Evolutionary conservation across 2,329 filamentous ascomycete genomes (phyloP).

Genomic region (Aspergillus felis): DNA sequence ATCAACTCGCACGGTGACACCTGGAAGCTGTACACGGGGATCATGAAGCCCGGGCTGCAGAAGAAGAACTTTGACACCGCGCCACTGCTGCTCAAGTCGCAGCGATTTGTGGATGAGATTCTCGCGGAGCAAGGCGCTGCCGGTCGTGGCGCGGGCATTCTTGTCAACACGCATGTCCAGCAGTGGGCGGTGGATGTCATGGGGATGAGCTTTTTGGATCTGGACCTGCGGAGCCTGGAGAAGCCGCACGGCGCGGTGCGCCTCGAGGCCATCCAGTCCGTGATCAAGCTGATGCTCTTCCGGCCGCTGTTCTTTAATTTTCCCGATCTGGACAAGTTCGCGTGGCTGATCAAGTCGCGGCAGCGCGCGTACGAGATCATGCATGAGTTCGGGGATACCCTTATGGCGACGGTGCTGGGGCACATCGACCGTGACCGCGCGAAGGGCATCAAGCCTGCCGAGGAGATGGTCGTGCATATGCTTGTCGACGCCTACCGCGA

Average conservation of each 20-base stretch:
- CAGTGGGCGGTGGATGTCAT: constrained; percentile 25
- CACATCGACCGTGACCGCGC: neutral
- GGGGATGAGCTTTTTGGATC: constrained; percentile 22
- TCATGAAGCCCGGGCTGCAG: constrained; percentile 7
- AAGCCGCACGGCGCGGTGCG: constrained; percentile 15
- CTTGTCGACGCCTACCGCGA: constrained; percentile 19
- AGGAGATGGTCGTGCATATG: constrained; percentile 20
- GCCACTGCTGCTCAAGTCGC: constrained; percentile 20
- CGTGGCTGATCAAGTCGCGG: constrained; percentile 17
- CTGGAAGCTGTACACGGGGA: neutral
- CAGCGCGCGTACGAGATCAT: constrained; percentile 19
- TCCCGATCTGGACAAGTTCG: constrained; percentile 22
- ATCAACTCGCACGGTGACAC: constrained; percentile 5
- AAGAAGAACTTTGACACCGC: constrained; percentile 18
- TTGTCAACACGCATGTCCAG: constrained; percentile 21
- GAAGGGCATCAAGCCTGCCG: constrained; percentile 1
- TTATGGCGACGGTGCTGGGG: constrained; percentile 10
- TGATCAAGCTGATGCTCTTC: constrained; percentile 25
- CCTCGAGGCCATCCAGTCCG: constrained; percentile 21
- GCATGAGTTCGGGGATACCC: constrained; percentile 21
- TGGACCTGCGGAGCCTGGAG: constrained; percentile 21
- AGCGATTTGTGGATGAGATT: constrained; percentile 20
- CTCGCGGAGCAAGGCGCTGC: constrained; percentile 13
- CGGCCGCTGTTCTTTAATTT: constrained; percentile 25
- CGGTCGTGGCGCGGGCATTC: constrained; percentile 7